Percentiles rank a stretch among this genome's conserved stretches.
phyloP scores from a whole-genome alignment of 2,329 filamentous ascomycete genomes.

The Chaetomium sp. region DNA sequence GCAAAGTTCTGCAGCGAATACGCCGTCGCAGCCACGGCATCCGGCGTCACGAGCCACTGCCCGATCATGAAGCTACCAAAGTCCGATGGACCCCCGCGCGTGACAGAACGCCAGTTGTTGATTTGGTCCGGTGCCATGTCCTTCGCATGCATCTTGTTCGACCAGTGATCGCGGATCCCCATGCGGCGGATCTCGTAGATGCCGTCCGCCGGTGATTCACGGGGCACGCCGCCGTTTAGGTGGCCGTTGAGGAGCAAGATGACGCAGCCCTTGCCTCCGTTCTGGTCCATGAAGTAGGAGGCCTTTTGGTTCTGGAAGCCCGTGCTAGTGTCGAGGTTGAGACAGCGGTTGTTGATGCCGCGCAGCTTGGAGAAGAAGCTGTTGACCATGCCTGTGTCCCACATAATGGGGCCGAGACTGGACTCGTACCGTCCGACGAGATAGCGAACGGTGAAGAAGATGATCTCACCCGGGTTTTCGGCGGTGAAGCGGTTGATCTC shows the following conservation, averaged over 20 bases:
- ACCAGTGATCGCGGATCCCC: conserved; percentile 39
- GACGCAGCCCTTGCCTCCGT: conserved; percentile 41
- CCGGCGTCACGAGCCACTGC: conserved; percentile 41
- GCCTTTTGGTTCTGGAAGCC: conserved; percentile 36
- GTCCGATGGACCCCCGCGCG: conserved; percentile 20
- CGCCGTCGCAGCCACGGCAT: conserved; percentile 35
- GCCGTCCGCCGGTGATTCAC: conserved; percentile 36
- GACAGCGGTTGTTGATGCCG: conserved; percentile 46
- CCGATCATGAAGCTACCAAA: conserved; percentile 36
- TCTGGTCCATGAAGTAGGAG: conserved; percentile 39
- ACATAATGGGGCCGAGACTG: conserved; percentile 38
- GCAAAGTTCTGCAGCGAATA: conserved; percentile 37
- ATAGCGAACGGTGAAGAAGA: conserved; percentile 52
- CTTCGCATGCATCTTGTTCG: conserved; percentile 31
- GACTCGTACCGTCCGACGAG: conserved; percentile 44
- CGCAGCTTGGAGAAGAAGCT: conserved; percentile 48
- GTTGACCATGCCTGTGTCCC: conserved; percentile 45
- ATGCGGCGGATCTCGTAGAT: conserved; percentile 38
- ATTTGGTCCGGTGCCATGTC: conserved; percentile 29
- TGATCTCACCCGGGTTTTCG: conserved; percentile 47
- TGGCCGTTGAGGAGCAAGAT: conserved; percentile 39
- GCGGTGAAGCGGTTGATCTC: conserved; percentile 50
- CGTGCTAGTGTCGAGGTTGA: conserved; percentile 34
- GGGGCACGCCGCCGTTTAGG: conserved; percentile 24
- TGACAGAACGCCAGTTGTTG: conserved; percentile 29